Evolutionary conservation across 2,329 filamentous ascomycete species (phyloP).

Genomic region (Pseudonectria buxi): DNA sequence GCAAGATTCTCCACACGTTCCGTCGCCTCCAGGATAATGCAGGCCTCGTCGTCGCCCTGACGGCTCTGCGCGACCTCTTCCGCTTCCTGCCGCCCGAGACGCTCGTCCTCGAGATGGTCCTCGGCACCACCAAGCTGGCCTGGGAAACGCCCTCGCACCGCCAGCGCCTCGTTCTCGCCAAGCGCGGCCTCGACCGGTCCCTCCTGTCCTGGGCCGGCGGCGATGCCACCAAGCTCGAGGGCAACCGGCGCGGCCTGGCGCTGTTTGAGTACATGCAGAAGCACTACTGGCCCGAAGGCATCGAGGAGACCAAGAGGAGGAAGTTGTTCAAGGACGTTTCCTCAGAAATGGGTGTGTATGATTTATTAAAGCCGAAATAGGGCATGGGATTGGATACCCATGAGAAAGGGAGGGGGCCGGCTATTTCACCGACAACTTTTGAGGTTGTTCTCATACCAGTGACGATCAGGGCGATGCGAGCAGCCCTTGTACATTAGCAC

Average conservation of each 20-base stretch:
- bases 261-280: conserved; percentile 37
- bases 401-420: too few relatives aligned
- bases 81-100: conserved; percentile 38
- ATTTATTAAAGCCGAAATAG: conserved; percentile 20
- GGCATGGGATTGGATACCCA: not conserved
- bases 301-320: conserved; percentile 16
- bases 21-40: conserved; percentile 37
- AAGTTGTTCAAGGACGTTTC: conserved; percentile 27
- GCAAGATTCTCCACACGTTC: conserved; percentile 45
- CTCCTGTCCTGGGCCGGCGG: conserved; percentile 24
- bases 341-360: conserved; percentile 38
- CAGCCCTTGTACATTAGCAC: too few relatives aligned
- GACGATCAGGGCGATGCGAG: too few relatives aligned
- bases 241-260: conserved; percentile 29
- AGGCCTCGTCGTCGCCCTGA: conserved; percentile 40
- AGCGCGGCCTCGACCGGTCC: conserved; percentile 35
- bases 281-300: conserved; percentile 28
- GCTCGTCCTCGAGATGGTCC: conserved; percentile 40
- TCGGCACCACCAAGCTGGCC: conserved; percentile 38
- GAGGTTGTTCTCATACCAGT: too few relatives aligned
- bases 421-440: too few relatives aligned
- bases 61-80: conserved; percentile 37
- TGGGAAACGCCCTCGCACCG: conserved; percentile 36
- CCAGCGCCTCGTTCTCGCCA: conserved; percentile 35
- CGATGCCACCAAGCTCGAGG: conserved; percentile 30